Conservation (phyloP, 2,329 filamentous ascomycete species). For the Aspergillus carbonarius region DNA sequence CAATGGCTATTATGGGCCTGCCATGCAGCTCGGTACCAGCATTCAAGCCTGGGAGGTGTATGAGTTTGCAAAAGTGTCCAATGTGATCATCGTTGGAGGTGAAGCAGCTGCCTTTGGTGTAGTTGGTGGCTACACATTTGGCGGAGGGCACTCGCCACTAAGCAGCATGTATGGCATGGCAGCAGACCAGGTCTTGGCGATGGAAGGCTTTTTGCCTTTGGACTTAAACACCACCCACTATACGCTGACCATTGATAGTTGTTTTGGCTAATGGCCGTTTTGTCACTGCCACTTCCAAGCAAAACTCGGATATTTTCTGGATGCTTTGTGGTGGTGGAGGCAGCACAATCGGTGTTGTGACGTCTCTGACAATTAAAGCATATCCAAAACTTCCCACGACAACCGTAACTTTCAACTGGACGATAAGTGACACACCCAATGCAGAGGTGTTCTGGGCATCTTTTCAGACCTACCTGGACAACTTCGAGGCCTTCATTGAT, state of each 20-base stretch:
- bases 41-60: slow-evolving; percentile 52
- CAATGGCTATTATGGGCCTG: slow-evolving; percentile 48
- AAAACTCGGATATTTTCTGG: slow-evolving; percentile 49
- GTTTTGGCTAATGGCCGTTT: slow-evolving; percentile 21
- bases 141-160: slow-evolving; percentile 46
- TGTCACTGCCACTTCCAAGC: slow-evolving; percentile 20
- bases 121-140: slow-evolving; percentile 45
- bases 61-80: slow-evolving; percentile 43
- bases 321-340: slow-evolving; percentile 58
- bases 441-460: slow-evolving; percentile 20
- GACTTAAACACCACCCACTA: background rate
- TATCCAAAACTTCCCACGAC: slow-evolving; percentile 20
- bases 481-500: slow-evolving; percentile 21
- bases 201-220: slow-evolving; percentile 33
- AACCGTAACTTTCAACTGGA: slow-evolving; percentile 26
- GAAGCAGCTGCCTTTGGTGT: slow-evolving; percentile 53
- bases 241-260: slow-evolving; percentile 1
- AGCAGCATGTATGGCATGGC: slow-evolving; percentile 53
- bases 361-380: slow-evolving; percentile 31
- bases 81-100: slow-evolving; percentile 54
- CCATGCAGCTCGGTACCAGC: slow-evolving; percentile 55
- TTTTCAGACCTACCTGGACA: slow-evolving; percentile 18
- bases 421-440: slow-evolving; percentile 17
- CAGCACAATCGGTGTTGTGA: slow-evolving; percentile 48
- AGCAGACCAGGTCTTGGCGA: slow-evolving; percentile 56